A percentile compares a stretch with the other conserved stretches of the same genome.
Evolutionary conservation across 148 eudicot genomes (phyloP).

Genomic region (Rhododendron williamsianum): DNA sequence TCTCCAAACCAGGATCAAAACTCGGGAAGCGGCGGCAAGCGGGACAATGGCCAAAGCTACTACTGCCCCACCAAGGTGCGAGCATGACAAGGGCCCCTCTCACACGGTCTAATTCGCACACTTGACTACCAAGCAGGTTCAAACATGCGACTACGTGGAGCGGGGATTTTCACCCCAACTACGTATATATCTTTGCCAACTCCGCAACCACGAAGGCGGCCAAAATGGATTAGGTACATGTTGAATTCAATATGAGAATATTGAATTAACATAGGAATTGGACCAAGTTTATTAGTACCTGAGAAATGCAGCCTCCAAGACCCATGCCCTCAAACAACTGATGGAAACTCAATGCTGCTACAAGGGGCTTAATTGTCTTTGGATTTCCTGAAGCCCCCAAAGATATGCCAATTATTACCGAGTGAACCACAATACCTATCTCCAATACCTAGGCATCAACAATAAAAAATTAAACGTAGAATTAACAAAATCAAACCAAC

Average conservation of each 20-base stretch:
- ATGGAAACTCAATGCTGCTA: conserved; percentile 27
- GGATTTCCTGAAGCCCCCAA: conserved; percentile 25
- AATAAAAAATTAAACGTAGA: not conserved
- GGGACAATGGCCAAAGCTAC: not conserved
- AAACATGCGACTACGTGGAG: too few relatives aligned
- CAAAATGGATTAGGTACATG: not conserved
- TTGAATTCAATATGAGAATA: too few relatives aligned
- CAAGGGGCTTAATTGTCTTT: conserved; percentile 25
- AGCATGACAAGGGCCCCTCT: not conserved
- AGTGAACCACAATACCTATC: conserved; percentile 27
- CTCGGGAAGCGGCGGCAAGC: not conserved
- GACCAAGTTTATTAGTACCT: conserved; percentile 13
- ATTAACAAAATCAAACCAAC: not conserved
- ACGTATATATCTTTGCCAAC: not conserved
- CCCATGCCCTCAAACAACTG: conserved; percentile 33
- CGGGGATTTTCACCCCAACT: not conserved
- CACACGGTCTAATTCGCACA: not conserved
- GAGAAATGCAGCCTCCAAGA: conserved; percentile 30
- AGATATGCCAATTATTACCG: conserved; percentile 21
- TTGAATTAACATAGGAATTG: not conserved
- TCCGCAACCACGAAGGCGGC: not conserved
- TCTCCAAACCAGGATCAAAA: not conserved
- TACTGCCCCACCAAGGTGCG: not conserved
- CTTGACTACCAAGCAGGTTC: not conserved
- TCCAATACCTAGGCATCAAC: conserved; percentile 19